A percentile compares a stretch with the other conserved stretches of the same genome.
These are phyloP conservation scores for Ilex asprella DNA, from an alignment of 257 asterid species.

Conservation along the genomic window DNA sequence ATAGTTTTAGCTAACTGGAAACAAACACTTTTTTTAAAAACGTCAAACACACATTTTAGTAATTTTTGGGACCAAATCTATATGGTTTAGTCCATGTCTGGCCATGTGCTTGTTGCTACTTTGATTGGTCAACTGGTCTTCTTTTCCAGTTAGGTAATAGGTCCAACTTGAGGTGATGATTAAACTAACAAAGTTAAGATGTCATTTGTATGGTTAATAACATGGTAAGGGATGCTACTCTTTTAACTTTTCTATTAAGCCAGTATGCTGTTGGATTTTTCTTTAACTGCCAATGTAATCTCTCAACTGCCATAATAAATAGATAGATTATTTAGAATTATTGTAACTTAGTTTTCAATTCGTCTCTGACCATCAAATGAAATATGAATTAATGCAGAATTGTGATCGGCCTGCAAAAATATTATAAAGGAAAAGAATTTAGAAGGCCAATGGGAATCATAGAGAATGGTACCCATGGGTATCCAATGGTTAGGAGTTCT, in stretches of 20 bases:
- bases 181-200: constrained; percentile 23
- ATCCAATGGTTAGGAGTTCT: no score
- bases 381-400: no score
- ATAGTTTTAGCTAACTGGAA: constrained; percentile 16
- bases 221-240: constrained; percentile 2
- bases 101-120: constrained; percentile 48
- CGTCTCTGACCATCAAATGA: no score
- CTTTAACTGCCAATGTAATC: constrained; percentile 5
- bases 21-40: constrained; percentile 26
- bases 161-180: constrained; percentile 33
- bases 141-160: constrained; percentile 34
- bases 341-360: no score
- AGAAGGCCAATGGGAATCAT: no score
- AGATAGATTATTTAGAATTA: no score
- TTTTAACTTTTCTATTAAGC: constrained; percentile 31
- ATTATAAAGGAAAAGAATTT: no score
- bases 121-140: constrained; percentile 20
- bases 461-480: no score
- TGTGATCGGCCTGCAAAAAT: no score
- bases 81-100: constrained; percentile 17
- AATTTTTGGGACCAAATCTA: constrained; percentile 27
- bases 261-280: constrained; percentile 8
- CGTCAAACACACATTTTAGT: constrained; percentile 18
- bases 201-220: constrained; percentile 14
- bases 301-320: no score